phyloP scores from a whole-genome alignment of 2,329 filamentous ascomycete species.

The Talaromyces sp. region DNA sequence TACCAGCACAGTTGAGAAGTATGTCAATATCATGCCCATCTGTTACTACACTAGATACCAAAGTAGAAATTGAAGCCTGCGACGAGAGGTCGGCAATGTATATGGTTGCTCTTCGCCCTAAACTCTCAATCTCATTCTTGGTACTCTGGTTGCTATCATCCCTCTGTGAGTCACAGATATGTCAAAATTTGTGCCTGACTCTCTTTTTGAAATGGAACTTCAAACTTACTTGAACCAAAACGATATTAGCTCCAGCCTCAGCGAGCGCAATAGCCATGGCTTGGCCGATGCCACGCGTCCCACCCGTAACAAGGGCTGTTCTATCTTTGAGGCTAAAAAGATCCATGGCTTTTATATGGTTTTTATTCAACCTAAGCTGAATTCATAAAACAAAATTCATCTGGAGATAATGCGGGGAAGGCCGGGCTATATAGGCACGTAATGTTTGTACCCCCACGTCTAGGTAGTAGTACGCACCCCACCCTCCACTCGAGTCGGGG shows the following conservation, averaged over 20 bases:
- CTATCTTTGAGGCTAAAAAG: constrained; percentile 27
- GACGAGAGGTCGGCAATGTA: constrained; percentile 40
- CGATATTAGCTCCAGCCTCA: constrained; percentile 40
- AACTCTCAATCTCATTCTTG: constrained; percentile 27
- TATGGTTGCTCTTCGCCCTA: constrained; percentile 38
- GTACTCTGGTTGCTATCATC: constrained; percentile 22
- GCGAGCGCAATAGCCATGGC: constrained; percentile 40
- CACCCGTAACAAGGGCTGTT: constrained; percentile 40
- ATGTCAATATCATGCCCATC: constrained; percentile 65
- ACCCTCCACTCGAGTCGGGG: background rate
- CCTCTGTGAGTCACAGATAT: constrained; percentile 16
- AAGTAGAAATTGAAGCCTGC: constrained; percentile 29
- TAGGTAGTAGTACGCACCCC: no score
- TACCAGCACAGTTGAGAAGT: constrained; percentile 79
- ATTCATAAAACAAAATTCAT: no score
- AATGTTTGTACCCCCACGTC: constrained; percentile 16
- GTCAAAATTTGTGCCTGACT: background rate
- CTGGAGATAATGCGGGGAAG: constrained; percentile 8
- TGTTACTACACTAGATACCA: constrained; percentile 32
- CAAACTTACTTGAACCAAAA: constrained; percentile 22
- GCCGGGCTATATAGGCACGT: constrained; percentile 6
- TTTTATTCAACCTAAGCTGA: no score
- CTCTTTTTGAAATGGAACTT: no score
- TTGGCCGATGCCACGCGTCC: constrained; percentile 41
- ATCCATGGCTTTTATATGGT: constrained; percentile 24